Conservation (phyloP, 768 basidiomycete genomes). For the Gymnopilus dilepis region DNA sequence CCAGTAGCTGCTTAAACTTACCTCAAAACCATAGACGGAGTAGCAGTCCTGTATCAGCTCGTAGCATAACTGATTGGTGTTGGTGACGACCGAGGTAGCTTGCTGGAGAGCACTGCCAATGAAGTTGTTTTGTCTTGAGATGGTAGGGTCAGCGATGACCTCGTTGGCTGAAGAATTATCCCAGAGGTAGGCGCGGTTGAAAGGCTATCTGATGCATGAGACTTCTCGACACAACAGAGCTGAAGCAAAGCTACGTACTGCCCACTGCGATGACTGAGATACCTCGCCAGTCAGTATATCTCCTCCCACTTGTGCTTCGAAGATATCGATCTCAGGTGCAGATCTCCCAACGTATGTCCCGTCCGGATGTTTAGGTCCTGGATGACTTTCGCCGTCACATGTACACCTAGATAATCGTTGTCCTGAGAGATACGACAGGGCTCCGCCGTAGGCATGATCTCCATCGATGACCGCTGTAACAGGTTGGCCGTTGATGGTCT, state of each 20-base stretch:
- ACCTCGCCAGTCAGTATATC: conserved; percentile 56
- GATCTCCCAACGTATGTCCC: conserved; percentile 80
- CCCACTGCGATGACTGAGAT: conserved; percentile 87
- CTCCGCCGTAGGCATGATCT: conserved; percentile 43
- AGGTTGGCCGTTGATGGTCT: conserved; percentile 76
- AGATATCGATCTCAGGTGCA: conserved; percentile 90
- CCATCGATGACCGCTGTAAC: conserved; percentile 66
- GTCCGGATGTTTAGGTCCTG: conserved; percentile 77
- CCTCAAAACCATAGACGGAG: conserved; percentile 83
- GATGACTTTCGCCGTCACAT: conserved; percentile 79
- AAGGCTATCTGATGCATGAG: conserved; percentile 57
- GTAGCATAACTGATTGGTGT: conserved; percentile 75
- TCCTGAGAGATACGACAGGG: conserved; percentile 77
- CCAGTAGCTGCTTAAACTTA: conserved; percentile 25
- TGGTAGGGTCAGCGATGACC: conserved; percentile 58
- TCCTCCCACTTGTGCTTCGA: conserved; percentile 75
- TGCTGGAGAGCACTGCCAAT: conserved; percentile 77
- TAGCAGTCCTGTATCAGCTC: conserved; percentile 62
- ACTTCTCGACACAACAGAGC: background rate
- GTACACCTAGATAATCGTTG: conserved; percentile 89
- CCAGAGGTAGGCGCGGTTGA: conserved; percentile 76
- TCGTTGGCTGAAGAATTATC: conserved; percentile 59
- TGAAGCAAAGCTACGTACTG: conserved; percentile 47
- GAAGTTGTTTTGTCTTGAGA: conserved; percentile 64
- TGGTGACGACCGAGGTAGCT: conserved; percentile 77